Percentiles rank a stretch among this genome's conserved stretches.
These are phyloP conservation scores for Monsonia emarginata DNA, from an alignment of 441 rosid genomes.

Conservation along the genomic window DNA sequence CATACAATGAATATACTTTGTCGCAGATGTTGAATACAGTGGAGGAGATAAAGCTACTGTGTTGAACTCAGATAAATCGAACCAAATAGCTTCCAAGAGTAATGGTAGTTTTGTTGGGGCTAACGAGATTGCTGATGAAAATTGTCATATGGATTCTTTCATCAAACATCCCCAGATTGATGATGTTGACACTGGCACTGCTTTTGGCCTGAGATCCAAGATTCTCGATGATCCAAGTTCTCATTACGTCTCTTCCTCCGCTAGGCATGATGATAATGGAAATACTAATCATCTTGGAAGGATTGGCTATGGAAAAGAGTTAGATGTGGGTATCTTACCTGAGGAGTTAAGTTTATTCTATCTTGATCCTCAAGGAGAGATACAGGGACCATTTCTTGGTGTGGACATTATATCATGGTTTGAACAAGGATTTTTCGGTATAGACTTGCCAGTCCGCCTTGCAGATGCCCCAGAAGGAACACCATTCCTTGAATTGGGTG, in stretches of 20 bases:
- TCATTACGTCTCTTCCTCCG: constrained; percentile 13
- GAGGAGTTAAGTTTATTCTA: constrained; percentile 45
- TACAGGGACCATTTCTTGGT: constrained; percentile 54
- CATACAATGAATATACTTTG: not conserved
- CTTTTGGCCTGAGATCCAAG: constrained; percentile 3
- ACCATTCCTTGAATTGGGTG: constrained; percentile 45
- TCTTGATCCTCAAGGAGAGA: constrained; percentile 53
- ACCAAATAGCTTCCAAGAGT: constrained; percentile 2
- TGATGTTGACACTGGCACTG: not conserved
- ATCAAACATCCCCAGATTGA: constrained; percentile 10
- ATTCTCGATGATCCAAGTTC: constrained; percentile 35
- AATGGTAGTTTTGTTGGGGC: constrained; percentile 18
- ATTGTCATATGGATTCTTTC: constrained; percentile 14
- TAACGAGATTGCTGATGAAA: constrained; percentile 18
- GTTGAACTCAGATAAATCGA: constrained; percentile 7
- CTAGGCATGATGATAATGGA: constrained; percentile 20
- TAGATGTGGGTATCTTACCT: constrained; percentile 21
- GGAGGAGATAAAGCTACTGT: constrained; percentile 19
- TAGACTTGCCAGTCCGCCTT: constrained; percentile 50
- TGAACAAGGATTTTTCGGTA: constrained; percentile 55
- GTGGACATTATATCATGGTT: constrained; percentile 52
- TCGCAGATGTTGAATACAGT: constrained; percentile 19
- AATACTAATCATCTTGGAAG: constrained; percentile 16
- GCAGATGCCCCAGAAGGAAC: constrained; percentile 53
- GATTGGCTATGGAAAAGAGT: constrained; percentile 13